Evolutionary conservation across 2,329 filamentous ascomycete genomes (phyloP).

Genomic region (Colletotrichum sp.): DNA sequence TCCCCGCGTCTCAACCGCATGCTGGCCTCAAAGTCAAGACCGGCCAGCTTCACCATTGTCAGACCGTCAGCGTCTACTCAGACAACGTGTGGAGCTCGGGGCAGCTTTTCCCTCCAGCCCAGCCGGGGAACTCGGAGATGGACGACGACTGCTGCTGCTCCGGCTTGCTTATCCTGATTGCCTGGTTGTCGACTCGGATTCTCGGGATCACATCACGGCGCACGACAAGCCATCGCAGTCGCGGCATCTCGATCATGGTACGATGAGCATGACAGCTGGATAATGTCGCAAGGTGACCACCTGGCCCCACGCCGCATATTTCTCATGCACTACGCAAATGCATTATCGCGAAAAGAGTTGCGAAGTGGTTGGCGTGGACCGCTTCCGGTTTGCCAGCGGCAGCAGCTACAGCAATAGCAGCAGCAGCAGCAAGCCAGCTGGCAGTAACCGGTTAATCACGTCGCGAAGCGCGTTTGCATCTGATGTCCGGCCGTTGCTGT

Average conservation of each 20-base stretch:
- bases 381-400: background rate
- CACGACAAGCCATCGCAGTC: background rate
- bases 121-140: background rate
- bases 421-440: background rate
- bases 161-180: background rate
- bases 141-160: background rate
- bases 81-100: background rate
- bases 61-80: background rate
- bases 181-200: background rate
- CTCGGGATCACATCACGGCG: background rate
- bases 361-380: conserved; percentile 17
- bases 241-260: background rate
- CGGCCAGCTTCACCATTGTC: background rate
- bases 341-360: conserved; percentile 1
- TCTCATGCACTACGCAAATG: conserved; percentile 17
- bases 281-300: background rate
- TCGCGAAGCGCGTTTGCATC: conserved; percentile 1
- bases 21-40: conserved; percentile 8
- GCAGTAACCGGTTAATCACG: background rate
- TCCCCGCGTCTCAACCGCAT: conserved; percentile 11
- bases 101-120: background rate
- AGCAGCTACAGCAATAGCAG: background rate
- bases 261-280: background rate
- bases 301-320: conserved; percentile 12
- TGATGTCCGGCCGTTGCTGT: background rate